A percentile compares a stretch with the other conserved stretches of the same genome.
These are phyloP conservation scores for Breviolum minutum DNA, from an alignment of 73 alveolate genomes.

Conservation along the genomic window DNA sequence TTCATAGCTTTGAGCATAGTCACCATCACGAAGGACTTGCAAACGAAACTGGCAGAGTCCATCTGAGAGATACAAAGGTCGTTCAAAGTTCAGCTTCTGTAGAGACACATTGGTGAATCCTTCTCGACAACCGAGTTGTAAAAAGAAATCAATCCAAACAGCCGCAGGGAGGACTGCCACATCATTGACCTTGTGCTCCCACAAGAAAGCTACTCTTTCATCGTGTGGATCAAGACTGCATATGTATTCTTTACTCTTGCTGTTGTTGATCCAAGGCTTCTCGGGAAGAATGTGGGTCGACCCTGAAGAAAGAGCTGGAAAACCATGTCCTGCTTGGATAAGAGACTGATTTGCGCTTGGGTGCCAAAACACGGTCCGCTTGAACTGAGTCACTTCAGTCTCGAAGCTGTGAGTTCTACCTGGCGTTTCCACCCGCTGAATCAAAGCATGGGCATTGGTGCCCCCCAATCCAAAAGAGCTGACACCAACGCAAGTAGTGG, in stretches of 20 bases:
- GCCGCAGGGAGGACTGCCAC: conserved; percentile 28
- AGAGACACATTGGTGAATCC: not conserved
- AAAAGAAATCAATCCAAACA: not conserved
- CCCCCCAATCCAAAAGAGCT: conserved; percentile 58
- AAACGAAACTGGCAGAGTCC: not conserved
- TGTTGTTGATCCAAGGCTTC: not conserved
- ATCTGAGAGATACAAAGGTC: not conserved
- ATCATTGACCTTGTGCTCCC: not conserved
- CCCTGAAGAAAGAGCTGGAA: not conserved
- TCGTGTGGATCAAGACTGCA: not conserved
- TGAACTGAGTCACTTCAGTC: not conserved
- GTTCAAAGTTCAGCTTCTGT: not conserved
- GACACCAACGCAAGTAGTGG: not conserved
- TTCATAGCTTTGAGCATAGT: not conserved
- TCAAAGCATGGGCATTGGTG: conserved; percentile 35
- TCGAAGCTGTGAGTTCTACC: not conserved
- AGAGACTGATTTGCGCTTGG: not conserved
- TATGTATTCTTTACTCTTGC: not conserved
- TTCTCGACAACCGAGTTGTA: not conserved
- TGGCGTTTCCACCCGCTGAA: not conserved
- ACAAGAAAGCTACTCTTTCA: not conserved
- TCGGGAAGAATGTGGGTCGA: not conserved
- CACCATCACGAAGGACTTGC: not conserved
- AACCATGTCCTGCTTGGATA: not conserved
- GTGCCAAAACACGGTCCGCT: not conserved